Evolutionary conservation across 208 protist genomes (phyloP), one percentile per base, ranked within the genome.

Genomic region (Leishmania turanica): DNA sequence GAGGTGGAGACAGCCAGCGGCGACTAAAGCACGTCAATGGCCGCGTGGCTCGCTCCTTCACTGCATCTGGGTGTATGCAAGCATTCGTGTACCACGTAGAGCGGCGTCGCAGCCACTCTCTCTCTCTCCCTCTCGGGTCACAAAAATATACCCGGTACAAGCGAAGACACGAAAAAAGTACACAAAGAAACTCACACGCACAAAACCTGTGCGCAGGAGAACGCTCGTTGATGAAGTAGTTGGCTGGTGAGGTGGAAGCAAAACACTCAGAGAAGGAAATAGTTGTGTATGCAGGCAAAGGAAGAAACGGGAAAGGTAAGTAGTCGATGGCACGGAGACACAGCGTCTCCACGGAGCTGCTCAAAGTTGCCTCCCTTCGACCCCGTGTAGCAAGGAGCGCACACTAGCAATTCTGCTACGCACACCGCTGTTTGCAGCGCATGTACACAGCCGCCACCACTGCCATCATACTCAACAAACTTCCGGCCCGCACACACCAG

Each of bases 401-500:
- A 24, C 47, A 37, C 19, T 19, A 31, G 58, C 40, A 45, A 27
- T 40, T 17, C n/a, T 34, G 31, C 42, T 76, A 78, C 42, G 37
- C 37, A 62, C 53, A 40, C 65, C 40, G 49, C 58, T 70, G 80
- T n/a, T 56, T 65, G 42, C 40, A 79, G 42, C 80, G 75, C 51
- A 64, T 47, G 54, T 79, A 83, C 62, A 75, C 80, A 31, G 74
- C 60, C 1, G 27, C 65, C 74, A 79, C 54, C 53, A 79, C 80
- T 45, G 54, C 51, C 21, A 71, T 42, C 53, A 83, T 74, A 69
- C 80, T 79, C 80, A 83, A 40, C 56, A 79, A 19, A 66, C 62
- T 79, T 34, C 80, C 80, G 6, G 53, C 45, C 27, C 66, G 80
- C 13, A 83, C 80, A 69, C 65, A 75, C 80, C 72, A 65, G 51